Conservation (phyloP, 768 basidiomycete genomes). For the Fomitopsis pulvina region DNA sequence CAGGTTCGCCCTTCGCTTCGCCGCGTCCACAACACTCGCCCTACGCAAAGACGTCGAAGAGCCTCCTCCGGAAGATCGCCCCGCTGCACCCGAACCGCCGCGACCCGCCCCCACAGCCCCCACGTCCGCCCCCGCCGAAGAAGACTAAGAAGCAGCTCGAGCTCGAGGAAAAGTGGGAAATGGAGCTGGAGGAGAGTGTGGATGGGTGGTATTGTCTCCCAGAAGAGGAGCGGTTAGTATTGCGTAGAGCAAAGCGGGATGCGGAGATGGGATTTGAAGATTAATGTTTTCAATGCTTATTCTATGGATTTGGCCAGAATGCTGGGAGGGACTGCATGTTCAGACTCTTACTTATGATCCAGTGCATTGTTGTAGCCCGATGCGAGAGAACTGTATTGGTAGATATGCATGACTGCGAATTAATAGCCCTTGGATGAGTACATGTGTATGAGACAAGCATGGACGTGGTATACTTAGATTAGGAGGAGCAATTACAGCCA, state of each 20-base stretch:
- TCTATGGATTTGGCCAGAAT: background rate
- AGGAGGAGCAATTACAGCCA: background rate
- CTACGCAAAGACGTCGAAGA: conserved; percentile 56
- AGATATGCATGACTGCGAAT: background rate
- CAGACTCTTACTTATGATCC: background rate
- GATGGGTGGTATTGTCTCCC: conserved; percentile 47
- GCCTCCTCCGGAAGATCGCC: conserved; percentile 59
- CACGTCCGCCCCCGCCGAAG: conserved; percentile 63
- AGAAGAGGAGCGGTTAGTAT: conserved; percentile 30
- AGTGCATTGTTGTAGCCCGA: background rate
- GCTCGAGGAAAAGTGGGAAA: conserved; percentile 74
- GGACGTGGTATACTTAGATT: background rate
- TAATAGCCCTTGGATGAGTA: background rate
- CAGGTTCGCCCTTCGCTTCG: conserved; percentile 51
- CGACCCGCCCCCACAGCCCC: conserved; percentile 67
- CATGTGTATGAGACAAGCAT: background rate
- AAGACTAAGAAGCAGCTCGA: conserved; percentile 78
- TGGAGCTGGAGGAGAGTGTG: conserved; percentile 66
- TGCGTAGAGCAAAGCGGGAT: conserved; percentile 57
- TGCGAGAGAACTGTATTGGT: background rate
- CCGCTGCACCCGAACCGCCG: conserved; percentile 70
- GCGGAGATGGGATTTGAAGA: conserved; percentile 45
- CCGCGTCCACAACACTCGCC: conserved; percentile 47
- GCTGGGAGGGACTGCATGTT: no score
- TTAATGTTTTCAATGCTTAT: conserved; percentile 6